Percentiles rank a stretch among this genome's conserved stretches.
phyloP scores from a whole-genome alignment of 2,329 filamentous ascomycete genomes.

The Myotisia sp. region DNA sequence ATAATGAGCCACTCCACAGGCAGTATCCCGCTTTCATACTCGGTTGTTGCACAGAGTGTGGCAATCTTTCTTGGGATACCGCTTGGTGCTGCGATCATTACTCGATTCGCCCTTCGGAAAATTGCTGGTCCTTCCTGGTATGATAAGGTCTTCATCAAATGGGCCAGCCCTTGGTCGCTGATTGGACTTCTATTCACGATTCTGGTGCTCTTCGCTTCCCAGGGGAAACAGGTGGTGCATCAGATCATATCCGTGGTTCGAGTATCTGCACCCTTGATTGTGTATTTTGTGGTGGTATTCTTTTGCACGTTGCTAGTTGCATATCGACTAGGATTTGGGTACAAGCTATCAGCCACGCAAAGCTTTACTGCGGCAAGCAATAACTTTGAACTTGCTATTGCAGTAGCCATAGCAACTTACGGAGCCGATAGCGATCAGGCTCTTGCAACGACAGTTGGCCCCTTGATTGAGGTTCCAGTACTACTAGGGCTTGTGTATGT shows the following conservation, averaged over 20 bases:
- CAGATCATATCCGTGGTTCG: constrained; percentile 73
- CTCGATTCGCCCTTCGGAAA: constrained; percentile 47
- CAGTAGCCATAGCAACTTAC: constrained; percentile 69
- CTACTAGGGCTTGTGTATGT: constrained; percentile 63
- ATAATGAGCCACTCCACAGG: constrained; percentile 45
- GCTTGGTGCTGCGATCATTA: constrained; percentile 63
- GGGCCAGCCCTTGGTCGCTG: constrained; percentile 58
- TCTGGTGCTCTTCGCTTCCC: constrained; percentile 68
- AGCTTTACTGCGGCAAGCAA: constrained; percentile 85
- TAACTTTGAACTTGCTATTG: constrained; percentile 85
- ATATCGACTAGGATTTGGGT: constrained; percentile 56
- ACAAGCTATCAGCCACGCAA: constrained; percentile 57
- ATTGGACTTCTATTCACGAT: constrained; percentile 80
- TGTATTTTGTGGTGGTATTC: constrained; percentile 71
- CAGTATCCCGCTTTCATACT: constrained; percentile 41
- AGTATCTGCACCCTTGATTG: constrained; percentile 63
- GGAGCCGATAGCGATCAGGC: constrained; percentile 67
- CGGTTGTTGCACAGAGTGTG: constrained; percentile 61
- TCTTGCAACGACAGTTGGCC: constrained; percentile 68
- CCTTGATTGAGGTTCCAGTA: constrained; percentile 75
- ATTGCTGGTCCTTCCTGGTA: constrained; percentile 48
- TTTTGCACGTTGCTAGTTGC: constrained; percentile 50
- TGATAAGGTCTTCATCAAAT: constrained; percentile 53
- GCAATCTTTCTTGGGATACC: constrained; percentile 77
- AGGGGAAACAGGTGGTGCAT: constrained; percentile 60